Conservation (phyloP, 768 basidiomycete species). For the Boletus tomentosulus region DNA sequence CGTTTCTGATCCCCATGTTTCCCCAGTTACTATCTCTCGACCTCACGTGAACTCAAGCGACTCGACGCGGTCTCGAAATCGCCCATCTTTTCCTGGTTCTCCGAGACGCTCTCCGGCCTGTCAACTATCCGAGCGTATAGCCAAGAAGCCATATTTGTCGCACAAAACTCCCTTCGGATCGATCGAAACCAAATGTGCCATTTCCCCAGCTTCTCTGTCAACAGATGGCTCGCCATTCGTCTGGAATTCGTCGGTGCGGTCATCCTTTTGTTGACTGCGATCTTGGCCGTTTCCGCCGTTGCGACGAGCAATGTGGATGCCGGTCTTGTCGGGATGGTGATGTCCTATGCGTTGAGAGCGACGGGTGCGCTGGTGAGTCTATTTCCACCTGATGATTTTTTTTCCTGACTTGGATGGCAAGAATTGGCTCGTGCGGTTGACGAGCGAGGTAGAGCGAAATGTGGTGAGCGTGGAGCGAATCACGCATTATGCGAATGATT, state of each 20-base stretch:
- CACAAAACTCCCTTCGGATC: slow-evolving; percentile 66
- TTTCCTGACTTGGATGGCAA: slow-evolving; percentile 21
- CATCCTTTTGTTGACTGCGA: slow-evolving; percentile 71
- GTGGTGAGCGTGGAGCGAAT: slow-evolving; percentile 89
- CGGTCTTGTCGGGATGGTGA: slow-evolving; percentile 79
- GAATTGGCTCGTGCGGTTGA: slow-evolving; percentile 81
- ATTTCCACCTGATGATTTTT: neutral
- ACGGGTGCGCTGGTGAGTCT: slow-evolving; percentile 70
- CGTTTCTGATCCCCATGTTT: neutral
- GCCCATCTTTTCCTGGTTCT: slow-evolving; percentile 89
- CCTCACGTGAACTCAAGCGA: slow-evolving; percentile 83
- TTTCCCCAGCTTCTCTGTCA: slow-evolving; percentile 66
- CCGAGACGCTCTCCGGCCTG: slow-evolving; percentile 69
- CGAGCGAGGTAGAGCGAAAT: slow-evolving; percentile 87
- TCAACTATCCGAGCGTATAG: slow-evolving; percentile 81
- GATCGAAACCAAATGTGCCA: slow-evolving; percentile 85
- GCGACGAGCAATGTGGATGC: slow-evolving; percentile 77
- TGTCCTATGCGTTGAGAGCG: slow-evolving; percentile 81
- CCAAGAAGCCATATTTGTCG: slow-evolving; percentile 64
- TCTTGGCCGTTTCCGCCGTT: slow-evolving; percentile 66
- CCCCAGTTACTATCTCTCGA: slow-evolving; percentile 78
- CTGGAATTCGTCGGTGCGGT: slow-evolving; percentile 80
- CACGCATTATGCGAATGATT: slow-evolving; percentile 65
- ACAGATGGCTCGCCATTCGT: slow-evolving; percentile 81
- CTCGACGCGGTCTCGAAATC: slow-evolving; percentile 86